These are phyloP conservation scores for Chloranthus sessilifolius DNA, from an alignment of 164 flowering plant genomes.

Conservation along the genomic window DNA sequence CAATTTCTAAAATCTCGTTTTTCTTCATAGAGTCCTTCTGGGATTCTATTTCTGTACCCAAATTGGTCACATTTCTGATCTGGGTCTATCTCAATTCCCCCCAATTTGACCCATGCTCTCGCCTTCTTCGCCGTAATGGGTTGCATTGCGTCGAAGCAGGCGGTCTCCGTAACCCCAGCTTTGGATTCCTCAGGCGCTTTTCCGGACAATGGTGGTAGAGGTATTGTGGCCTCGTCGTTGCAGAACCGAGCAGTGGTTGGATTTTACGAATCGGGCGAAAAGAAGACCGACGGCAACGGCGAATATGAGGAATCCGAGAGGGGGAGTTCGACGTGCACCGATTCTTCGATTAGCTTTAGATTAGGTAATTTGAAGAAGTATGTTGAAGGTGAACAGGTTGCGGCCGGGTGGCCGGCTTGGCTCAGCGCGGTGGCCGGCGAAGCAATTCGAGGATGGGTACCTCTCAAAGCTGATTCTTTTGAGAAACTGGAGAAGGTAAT, in stretches of 20 bases:
- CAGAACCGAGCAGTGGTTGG: slow-evolving; percentile 8
- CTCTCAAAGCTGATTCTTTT: slow-evolving; percentile 62
- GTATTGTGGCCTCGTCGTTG: slow-evolving; percentile 16
- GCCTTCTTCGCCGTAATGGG: slow-evolving; percentile 38
- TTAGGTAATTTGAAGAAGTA: slow-evolving; percentile 44
- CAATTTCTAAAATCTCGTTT: not conserved
- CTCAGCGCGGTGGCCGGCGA: slow-evolving; percentile 68
- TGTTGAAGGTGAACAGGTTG: slow-evolving; percentile 60
- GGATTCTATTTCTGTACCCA: slow-evolving; percentile 9
- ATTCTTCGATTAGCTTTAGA: slow-evolving; percentile 31
- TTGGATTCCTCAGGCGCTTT: slow-evolving; percentile 24
- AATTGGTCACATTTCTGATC: not conserved
- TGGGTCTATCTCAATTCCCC: not conserved
- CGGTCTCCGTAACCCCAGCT: slow-evolving; percentile 37
- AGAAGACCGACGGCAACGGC: not conserved
- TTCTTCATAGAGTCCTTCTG: not conserved
- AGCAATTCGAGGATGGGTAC: slow-evolving; percentile 83
- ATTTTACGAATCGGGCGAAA: slow-evolving; percentile 13
- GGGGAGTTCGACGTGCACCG: slow-evolving; percentile 23
- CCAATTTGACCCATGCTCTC: slow-evolving; percentile 15
- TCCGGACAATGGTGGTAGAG: slow-evolving; percentile 17
- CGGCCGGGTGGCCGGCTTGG: slow-evolving; percentile 96
- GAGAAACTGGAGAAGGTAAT: slow-evolving; percentile 84
- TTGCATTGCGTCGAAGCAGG: slow-evolving; percentile 51
- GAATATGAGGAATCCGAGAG: slow-evolving; percentile 27